Percentiles rank a stretch among this genome's conserved stretches.
These are phyloP conservation scores for Cinnamomum micranthum DNA, from an alignment of 164 flowering plant species.

Conservation along the genomic window DNA sequence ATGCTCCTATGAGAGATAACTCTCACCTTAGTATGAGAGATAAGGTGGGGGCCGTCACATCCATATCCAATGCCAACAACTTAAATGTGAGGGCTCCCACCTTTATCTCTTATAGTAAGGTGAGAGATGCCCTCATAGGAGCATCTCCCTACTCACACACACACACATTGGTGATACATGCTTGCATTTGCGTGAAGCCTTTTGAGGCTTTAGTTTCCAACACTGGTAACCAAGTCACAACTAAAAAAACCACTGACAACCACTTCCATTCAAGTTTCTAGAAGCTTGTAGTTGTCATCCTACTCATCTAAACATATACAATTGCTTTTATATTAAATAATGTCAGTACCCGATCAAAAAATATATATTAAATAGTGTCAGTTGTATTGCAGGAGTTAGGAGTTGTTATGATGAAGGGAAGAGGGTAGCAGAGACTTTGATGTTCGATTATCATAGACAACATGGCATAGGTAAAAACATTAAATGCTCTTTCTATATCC, in stretches of 20 bases:
- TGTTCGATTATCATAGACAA: conserved; percentile 87
- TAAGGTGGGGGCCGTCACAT: too few species aligned
- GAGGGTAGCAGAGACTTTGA: conserved; percentile 81
- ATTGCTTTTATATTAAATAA: neutral
- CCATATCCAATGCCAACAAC: too few species aligned
- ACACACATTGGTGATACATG: too few species aligned
- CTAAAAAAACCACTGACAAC: neutral
- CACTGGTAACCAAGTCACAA: neutral
- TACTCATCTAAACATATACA: neutral
- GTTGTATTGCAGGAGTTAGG: conserved; percentile 48
- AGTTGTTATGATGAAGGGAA: conserved; percentile 90
- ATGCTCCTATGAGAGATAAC: too few species aligned
- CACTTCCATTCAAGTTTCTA: too few species aligned
- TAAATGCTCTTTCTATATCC: neutral
- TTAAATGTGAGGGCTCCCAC: too few species aligned
- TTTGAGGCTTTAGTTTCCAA: too few species aligned
- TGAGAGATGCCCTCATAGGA: too few species aligned
- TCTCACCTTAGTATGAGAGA: too few species aligned
- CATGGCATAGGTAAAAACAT: conserved; percentile 63
- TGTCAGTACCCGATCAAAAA: neutral
- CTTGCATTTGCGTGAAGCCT: too few species aligned
- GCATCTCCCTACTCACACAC: too few species aligned
- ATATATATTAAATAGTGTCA: neutral
- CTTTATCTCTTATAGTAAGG: too few species aligned
- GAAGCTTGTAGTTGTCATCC: neutral